phyloP scores from a whole-genome alignment of 2,329 filamentous ascomycete species.

The Verticillium alfalfae region DNA sequence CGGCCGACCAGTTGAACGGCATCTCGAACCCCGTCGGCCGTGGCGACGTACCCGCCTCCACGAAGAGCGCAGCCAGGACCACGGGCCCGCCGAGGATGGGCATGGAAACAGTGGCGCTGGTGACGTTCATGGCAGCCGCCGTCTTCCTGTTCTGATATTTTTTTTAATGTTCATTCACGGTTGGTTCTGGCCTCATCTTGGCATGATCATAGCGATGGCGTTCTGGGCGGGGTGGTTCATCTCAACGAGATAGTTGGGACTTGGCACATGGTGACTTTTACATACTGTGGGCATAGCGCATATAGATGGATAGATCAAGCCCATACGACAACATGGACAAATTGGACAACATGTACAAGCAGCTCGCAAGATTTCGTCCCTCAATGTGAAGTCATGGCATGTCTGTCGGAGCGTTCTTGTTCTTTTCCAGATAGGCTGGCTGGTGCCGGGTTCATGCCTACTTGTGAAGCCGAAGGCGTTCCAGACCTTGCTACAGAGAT shows the following conservation, averaged over 20 bases:
- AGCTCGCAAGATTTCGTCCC: no score
- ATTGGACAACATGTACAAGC: no score
- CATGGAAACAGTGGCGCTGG: conserved; percentile 30
- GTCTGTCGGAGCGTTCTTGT: no score
- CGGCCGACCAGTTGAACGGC: conserved; percentile 64
- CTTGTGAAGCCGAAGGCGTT: no score
- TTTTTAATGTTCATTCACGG: neutral
- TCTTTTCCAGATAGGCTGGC: no score
- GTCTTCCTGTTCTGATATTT: conserved; percentile 27
- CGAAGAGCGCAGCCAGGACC: conserved; percentile 12
- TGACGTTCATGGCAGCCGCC: conserved; percentile 35
- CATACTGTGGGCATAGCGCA: neutral
- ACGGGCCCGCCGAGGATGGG: conserved; percentile 11
- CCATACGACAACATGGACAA: neutral
- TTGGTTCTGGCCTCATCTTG: neutral
- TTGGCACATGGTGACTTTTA: neutral
- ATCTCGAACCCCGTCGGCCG: conserved; percentile 34
- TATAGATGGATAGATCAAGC: neutral
- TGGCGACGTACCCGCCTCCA: conserved; percentile 4
- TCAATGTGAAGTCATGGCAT: no score
- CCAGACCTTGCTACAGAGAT: neutral
- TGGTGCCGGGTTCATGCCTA: no score
- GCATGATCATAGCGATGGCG: neutral
- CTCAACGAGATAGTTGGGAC: neutral
- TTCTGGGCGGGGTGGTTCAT: neutral